Base-by-base conservation (phyloP, 805 yeast species). In the Saccharomycopsis capsularis region DNA sequence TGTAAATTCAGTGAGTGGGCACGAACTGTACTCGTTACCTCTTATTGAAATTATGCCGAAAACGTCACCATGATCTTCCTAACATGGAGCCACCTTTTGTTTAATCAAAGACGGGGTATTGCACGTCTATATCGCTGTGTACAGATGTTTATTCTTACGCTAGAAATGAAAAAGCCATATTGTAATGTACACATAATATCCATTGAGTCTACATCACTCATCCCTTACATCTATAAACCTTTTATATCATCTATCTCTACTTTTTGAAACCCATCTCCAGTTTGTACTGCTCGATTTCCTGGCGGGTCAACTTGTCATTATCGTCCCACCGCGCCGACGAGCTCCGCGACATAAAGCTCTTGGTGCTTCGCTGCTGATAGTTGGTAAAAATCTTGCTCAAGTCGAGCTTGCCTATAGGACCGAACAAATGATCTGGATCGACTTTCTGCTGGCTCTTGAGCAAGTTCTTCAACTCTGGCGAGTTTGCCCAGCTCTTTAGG, bases 361-460 rank as follows among this genome's bases (percentile, higher is more conserved):
- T 43, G 3, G 41, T 24, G 19, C 7, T 34, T 19, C 24, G 16
- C 19, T 11, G 13, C 19, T 45, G 55, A n/a, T 54, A 55, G 34
- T 54, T 58, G 30, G 70, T 74, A 59, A 85, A 86, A 3, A 85
- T 77, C 54, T 81, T 87, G 46, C 79, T 86, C 67, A 82, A 78
- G 46, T 79, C 75, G 50, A 85, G 66, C 2, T 80, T 80, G 0
- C 85, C 83, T 29, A 84, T 75, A 4, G 85, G 82, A 0, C 95
- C 95, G 66, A 88, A 86, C 1, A 87, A 75, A 18, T 70, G 61
- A 53, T 72, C 78, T 0, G 93, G 90, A 58, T 87, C 82, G 52
- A 82, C 66, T 25, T 60, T 61, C 59, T 79, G 82, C 51, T 72
- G 75, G 21, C 63, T 59, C 22, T 64, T 54, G 35, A 80, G 63